Conservation (phyloP, 1,139 yeast species). For the Diutina catenulata region DNA sequence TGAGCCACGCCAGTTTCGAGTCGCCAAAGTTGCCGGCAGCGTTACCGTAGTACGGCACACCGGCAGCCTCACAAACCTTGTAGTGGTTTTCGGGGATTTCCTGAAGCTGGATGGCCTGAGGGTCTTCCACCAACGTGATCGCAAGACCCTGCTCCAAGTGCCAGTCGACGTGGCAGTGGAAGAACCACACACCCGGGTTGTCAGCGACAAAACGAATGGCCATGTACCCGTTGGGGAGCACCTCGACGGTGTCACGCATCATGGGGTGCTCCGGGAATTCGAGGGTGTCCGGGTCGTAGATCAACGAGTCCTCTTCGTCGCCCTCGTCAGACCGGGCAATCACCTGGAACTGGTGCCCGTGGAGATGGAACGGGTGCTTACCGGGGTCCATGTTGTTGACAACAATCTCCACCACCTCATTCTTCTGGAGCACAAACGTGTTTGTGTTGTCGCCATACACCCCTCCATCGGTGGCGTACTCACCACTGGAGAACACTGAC, state of each 20-base stretch:
- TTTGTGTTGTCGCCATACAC: constrained; percentile 64
- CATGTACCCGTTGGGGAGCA: constrained; percentile 53
- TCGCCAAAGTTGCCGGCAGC: constrained; percentile 48
- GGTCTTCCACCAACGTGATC: constrained; percentile 62
- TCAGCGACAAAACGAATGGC: constrained; percentile 63
- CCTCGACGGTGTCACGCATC: constrained; percentile 53
- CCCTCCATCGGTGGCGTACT: constrained; percentile 29
- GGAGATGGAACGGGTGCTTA: constrained; percentile 88
- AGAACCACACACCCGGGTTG: constrained; percentile 87
- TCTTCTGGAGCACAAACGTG: constrained; percentile 45
- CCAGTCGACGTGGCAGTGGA: constrained; percentile 96
- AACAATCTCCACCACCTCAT: constrained; percentile 59
- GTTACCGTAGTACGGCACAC: constrained; percentile 43
- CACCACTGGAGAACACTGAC: constrained; percentile 41
- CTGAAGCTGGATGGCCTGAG: constrained; percentile 30
- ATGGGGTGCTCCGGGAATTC: constrained; percentile 52
- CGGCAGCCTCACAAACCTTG: constrained; percentile 44
- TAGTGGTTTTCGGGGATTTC: constrained; percentile 36
- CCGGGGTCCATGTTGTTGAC: constrained; percentile 73
- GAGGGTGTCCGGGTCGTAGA: constrained; percentile 39
- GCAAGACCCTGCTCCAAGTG: constrained; percentile 85
- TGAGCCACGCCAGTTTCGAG: constrained; percentile 30
- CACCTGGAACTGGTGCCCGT: constrained; percentile 76
- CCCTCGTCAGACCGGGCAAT: constrained; percentile 45
- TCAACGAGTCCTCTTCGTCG: constrained; percentile 40